phyloP scores from a whole-genome alignment of 768 basidiomycete species.

The Suillus americanus region DNA sequence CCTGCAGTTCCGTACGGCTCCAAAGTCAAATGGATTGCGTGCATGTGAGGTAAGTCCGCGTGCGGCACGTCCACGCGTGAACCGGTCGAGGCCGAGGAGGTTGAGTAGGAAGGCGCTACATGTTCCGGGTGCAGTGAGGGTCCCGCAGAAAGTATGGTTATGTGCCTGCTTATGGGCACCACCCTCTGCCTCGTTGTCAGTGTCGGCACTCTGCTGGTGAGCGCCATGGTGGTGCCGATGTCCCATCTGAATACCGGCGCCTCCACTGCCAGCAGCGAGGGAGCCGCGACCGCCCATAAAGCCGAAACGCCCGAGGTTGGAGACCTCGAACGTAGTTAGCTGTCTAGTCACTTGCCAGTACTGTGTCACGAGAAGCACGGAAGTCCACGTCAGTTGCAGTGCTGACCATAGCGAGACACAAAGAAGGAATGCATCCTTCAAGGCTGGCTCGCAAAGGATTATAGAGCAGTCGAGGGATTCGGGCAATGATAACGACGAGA shows the following conservation, averaged over 20 bases:
- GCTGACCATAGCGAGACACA: conserved; percentile 83
- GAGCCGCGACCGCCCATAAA: conserved; percentile 94
- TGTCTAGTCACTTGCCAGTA: conserved; percentile 91
- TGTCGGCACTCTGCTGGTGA: conserved; percentile 45
- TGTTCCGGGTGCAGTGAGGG: conserved; percentile 31
- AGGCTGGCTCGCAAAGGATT: conserved; percentile 65
- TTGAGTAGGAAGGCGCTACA: conserved; percentile 74
- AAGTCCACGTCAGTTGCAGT: conserved; percentile 94
- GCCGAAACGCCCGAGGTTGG: conserved; percentile 92
- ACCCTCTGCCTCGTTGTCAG: conserved; percentile 35
- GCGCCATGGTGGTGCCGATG: conserved; percentile 52
- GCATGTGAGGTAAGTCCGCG: conserved; percentile 75
- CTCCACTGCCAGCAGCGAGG: conserved; percentile 53
- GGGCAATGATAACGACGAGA: conserved; percentile 39
- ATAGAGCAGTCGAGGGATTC: conserved; percentile 22
- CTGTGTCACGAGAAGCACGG: conserved; percentile 81
- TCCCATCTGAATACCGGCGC: conserved; percentile 72
- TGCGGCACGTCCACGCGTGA: conserved; percentile 88
- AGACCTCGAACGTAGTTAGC: conserved; percentile 95
- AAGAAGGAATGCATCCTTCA: conserved; percentile 82
- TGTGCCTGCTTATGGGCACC: conserved; percentile 47
- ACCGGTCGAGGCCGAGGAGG: conserved; percentile 90
- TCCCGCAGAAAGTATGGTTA: conserved; percentile 35
- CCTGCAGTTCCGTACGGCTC: conserved; percentile 73
- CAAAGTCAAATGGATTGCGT: conserved; percentile 91